Conservation (phyloP, 1,139 yeast species). For the Magnusiomyces tetraspermus region DNA sequence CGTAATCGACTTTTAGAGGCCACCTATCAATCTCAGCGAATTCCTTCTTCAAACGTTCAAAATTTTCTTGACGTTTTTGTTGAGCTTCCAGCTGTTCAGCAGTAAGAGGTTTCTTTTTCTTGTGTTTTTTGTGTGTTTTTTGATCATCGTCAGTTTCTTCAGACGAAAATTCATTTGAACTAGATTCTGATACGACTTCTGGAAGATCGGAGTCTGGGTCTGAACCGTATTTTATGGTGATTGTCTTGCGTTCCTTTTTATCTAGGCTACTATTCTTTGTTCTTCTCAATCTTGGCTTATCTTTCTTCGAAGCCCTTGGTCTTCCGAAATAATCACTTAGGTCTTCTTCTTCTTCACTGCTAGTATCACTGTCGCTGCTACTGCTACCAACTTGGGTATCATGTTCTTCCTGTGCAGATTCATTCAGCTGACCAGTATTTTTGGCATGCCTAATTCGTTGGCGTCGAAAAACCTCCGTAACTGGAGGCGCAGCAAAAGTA, state of each 20-base stretch:
- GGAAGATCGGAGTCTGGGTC: too few species aligned
- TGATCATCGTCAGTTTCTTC: too few species aligned
- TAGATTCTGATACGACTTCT: too few species aligned
- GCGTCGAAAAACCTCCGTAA: background rate
- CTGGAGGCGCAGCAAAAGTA: background rate
- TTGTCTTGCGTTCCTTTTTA: too few species aligned
- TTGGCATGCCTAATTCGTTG: background rate
- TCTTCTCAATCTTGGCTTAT: background rate
- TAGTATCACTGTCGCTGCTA: background rate
- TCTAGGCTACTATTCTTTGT: too few species aligned
- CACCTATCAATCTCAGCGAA: slow-evolving; percentile 15
- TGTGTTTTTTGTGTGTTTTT: background rate
- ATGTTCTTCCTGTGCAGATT: background rate
- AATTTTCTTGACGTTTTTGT: background rate
- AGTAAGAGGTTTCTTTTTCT: background rate
- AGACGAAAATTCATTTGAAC: too few species aligned
- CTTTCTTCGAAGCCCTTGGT: background rate
- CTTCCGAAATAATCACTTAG: background rate
- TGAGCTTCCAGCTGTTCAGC: background rate
- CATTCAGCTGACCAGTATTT: background rate
- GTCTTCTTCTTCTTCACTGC: background rate
- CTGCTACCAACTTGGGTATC: background rate
- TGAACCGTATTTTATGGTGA: background rate
- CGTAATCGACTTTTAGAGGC: slow-evolving; percentile 10
- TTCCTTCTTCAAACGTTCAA: background rate